Evolutionary conservation across 805 yeast genomes (phyloP).

Genomic region (Wickerhamiella qilinensis): DNA sequence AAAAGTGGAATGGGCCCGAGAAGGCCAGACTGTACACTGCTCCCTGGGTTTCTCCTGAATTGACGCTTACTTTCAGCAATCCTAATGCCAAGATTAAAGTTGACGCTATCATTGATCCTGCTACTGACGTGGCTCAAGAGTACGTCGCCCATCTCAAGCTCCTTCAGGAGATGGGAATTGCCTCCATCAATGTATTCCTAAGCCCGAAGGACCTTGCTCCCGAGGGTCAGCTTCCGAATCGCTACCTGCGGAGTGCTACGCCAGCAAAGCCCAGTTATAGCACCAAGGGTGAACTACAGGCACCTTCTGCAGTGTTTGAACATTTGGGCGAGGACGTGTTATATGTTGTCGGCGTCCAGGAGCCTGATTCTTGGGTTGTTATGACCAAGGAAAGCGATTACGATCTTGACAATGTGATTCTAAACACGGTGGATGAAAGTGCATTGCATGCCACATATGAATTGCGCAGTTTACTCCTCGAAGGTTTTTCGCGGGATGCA

Average conservation of each 20-base stretch:
- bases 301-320: conserved; percentile 24
- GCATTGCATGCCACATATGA: conserved; percentile 31
- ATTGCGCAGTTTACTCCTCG: conserved; percentile 42
- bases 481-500: conserved; percentile 48
- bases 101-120: conserved; percentile 53
- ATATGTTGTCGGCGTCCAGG: conserved; percentile 40
- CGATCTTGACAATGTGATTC: conserved; percentile 49
- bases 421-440: conserved; percentile 24
- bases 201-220: conserved; percentile 32
- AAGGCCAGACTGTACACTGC: no score
- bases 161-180: conserved; percentile 23
- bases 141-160: conserved; percentile 29
- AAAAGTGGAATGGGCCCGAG: no score
- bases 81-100: conserved; percentile 34
- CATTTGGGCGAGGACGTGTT: conserved; percentile 37
- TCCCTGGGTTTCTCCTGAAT: no score
- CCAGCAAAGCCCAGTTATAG: conserved; percentile 22
- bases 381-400: conserved; percentile 32
- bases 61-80: no score
- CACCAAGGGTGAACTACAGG: conserved; percentile 16
- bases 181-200: conserved; percentile 35
- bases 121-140: conserved; percentile 51
- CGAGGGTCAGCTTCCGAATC: conserved; percentile 7
- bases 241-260: conserved; percentile 8
- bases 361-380: conserved; percentile 55